A percentile compares a stretch with the other conserved stretches of the same genome.
Evolutionary conservation across 2,329 filamentous ascomycete genomes (phyloP).

Genomic region (Catunica adiposa): DNA sequence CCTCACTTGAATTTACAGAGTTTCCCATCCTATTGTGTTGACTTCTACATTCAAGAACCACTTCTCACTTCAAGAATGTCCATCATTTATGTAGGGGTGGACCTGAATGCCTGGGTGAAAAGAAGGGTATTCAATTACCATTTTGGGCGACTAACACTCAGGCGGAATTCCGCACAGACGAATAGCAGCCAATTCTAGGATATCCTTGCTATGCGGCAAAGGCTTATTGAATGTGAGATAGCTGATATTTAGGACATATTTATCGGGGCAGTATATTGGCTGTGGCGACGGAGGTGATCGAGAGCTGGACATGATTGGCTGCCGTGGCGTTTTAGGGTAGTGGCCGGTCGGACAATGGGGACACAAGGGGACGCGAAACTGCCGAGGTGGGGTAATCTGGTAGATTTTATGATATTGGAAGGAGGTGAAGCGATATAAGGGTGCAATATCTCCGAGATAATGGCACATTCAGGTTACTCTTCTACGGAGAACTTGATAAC

Average conservation of each 20-base stretch:
- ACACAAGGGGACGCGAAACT: not conserved
- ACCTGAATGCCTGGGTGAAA: not conserved
- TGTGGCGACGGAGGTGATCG: not conserved
- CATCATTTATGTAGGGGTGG: not conserved
- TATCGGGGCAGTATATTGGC: not conserved
- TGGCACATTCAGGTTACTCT: not conserved
- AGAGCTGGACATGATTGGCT: not conserved
- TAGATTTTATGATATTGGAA: not conserved
- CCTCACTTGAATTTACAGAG: too few relatives aligned
- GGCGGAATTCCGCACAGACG: not conserved
- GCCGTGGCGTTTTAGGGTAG: not conserved
- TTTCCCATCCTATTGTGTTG: too few relatives aligned
- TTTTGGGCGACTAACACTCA: slow-evolving; percentile 7
- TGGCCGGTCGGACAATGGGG: not conserved
- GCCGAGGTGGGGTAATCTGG: not conserved
- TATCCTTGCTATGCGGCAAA: not conserved
- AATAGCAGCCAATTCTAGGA: not conserved
- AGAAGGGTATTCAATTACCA: not conserved
- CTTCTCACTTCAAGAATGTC: too few relatives aligned
- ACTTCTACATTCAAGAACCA: too few relatives aligned
- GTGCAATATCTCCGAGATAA: not conserved
- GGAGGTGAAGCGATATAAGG: not conserved
- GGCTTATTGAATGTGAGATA: not conserved
- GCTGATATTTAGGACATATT: not conserved
- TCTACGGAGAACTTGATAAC: too few relatives aligned